A percentile compares a stretch with the other conserved stretches of the same genome.
phyloP scores from a whole-genome alignment of 2,329 filamentous ascomycete species.

The Neoscytalidium dimidiatum region DNA sequence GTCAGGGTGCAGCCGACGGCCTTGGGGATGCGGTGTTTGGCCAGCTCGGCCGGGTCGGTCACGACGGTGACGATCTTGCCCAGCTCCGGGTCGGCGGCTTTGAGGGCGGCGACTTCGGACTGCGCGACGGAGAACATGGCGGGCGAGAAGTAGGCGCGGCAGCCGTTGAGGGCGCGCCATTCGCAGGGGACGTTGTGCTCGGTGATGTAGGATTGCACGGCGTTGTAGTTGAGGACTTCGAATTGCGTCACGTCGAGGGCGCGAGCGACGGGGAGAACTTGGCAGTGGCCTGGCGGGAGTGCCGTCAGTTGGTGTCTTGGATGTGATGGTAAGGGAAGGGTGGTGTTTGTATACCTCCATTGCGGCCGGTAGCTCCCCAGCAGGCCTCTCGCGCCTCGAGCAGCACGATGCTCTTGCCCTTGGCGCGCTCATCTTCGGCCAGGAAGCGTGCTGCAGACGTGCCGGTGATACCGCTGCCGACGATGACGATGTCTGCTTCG shows the following conservation, averaged over 20 bases:
- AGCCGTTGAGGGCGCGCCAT: slow-evolving; percentile 64
- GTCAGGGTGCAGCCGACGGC: slow-evolving; percentile 64
- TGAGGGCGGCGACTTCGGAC: slow-evolving; percentile 54
- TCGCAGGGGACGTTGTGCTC: slow-evolving; percentile 66
- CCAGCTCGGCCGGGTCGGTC: slow-evolving; percentile 47
- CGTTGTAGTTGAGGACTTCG: slow-evolving; percentile 68
- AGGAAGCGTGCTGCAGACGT: slow-evolving; percentile 68
- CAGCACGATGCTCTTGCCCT: slow-evolving; percentile 63
- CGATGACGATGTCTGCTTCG: slow-evolving; percentile 65
- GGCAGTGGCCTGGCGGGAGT: slow-evolving; percentile 60
- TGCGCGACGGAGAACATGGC: slow-evolving; percentile 57
- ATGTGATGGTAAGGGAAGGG: background rate
- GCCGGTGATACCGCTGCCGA: slow-evolving; percentile 79
- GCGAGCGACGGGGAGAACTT: slow-evolving; percentile 67
- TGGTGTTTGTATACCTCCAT: slow-evolving; percentile 8
- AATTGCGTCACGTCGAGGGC: slow-evolving; percentile 66
- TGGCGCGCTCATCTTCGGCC: slow-evolving; percentile 43
- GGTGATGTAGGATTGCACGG: slow-evolving; percentile 60
- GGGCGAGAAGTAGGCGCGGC: slow-evolving; percentile 63
- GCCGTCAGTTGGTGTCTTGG: background rate
- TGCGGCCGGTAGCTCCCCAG: slow-evolving; percentile 78
- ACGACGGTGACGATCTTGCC: slow-evolving; percentile 45
- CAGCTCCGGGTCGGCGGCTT: slow-evolving; percentile 58
- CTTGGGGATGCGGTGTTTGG: slow-evolving; percentile 49
- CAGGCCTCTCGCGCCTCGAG: slow-evolving; percentile 79